Evolutionary conservation across 2,329 filamentous ascomycete species (phyloP).

Genomic region (Beauveria rudraprayagi): DNA sequence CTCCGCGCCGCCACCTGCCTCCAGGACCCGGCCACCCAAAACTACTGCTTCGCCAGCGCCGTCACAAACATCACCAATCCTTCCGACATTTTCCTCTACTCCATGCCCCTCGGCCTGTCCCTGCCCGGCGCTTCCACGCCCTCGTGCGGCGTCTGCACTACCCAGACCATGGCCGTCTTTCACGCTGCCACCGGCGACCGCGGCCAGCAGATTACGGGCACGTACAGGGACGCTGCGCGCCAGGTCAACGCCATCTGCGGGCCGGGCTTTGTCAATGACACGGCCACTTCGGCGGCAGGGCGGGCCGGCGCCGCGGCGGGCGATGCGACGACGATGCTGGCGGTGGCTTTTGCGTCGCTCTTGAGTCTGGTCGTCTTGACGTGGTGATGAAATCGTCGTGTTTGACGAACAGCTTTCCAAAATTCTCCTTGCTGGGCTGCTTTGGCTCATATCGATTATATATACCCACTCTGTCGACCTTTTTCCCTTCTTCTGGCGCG

Average conservation of each 20-base stretch:
- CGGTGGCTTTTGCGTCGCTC: constrained; percentile 5
- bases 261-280: constrained; percentile 47
- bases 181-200: constrained; percentile 59
- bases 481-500: too few relatives aligned
- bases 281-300: constrained; percentile 15
- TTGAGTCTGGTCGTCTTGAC: not conserved
- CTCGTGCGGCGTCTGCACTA: constrained; percentile 67
- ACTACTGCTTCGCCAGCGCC: constrained; percentile 78
- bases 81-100: constrained; percentile 75
- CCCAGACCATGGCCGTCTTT: constrained; percentile 76
- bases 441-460: not conserved
- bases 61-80: constrained; percentile 66
- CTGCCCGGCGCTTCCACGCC: constrained; percentile 62
- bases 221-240: constrained; percentile 63
- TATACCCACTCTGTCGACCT: not conserved
- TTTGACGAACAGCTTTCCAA: not conserved
- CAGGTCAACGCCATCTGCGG: constrained; percentile 64
- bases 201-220: constrained; percentile 56
- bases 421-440: not conserved
- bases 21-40: constrained; percentile 52
- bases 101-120: constrained; percentile 66
- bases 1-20: constrained; percentile 78
- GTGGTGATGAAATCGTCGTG: not conserved
- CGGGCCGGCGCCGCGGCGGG: not conserved
- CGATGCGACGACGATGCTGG: not conserved